Conservation (phyloP, 106 monocot genomes). For the Acanthochlamys bracteata region DNA sequence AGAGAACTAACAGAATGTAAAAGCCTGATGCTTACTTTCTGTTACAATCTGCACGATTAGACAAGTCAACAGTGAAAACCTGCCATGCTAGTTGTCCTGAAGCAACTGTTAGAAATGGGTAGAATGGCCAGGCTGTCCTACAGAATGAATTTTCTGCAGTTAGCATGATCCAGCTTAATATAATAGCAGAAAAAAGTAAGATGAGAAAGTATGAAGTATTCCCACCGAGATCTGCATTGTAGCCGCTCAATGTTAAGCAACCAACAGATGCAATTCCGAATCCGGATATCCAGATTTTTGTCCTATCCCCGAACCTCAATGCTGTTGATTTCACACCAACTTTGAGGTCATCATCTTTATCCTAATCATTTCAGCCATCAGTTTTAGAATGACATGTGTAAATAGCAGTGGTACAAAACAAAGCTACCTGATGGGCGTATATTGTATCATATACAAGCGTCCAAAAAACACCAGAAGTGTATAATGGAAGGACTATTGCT, state of each 20-base stretch:
- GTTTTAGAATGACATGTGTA: not conserved
- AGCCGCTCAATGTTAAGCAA: slow-evolving; percentile 60
- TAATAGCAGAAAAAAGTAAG: not conserved
- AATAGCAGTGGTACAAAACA: not conserved
- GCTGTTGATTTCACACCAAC: slow-evolving; percentile 97
- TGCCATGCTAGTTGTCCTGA: slow-evolving; percentile 83
- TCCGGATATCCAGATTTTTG: slow-evolving; percentile 69
- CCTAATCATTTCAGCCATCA: slow-evolving; percentile 33
- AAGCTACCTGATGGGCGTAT: slow-evolving; percentile 91
- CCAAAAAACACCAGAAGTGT: slow-evolving; percentile 83
- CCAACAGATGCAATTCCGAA: slow-evolving; percentile 71
- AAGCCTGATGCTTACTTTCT: slow-evolving; percentile 50
- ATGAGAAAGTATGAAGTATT: not conserved
- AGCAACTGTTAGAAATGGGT: slow-evolving; percentile 62
- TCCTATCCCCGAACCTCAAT: slow-evolving; percentile 73
- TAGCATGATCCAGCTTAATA: not conserved
- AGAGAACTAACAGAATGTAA: not conserved
- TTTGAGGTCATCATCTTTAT: slow-evolving; percentile 93
- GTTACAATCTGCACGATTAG: slow-evolving; percentile 72
- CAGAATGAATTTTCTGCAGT: slow-evolving; percentile 6
- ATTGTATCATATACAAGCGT: slow-evolving; percentile 98
- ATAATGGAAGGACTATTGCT: slow-evolving; percentile 69
- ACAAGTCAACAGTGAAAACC: slow-evolving; percentile 73
- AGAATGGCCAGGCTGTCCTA: slow-evolving; percentile 81
- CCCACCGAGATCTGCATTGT: slow-evolving; percentile 86